phyloP scores from a whole-genome alignment of 306 rosid genomes.

The Macrotyloma uniflorum region DNA sequence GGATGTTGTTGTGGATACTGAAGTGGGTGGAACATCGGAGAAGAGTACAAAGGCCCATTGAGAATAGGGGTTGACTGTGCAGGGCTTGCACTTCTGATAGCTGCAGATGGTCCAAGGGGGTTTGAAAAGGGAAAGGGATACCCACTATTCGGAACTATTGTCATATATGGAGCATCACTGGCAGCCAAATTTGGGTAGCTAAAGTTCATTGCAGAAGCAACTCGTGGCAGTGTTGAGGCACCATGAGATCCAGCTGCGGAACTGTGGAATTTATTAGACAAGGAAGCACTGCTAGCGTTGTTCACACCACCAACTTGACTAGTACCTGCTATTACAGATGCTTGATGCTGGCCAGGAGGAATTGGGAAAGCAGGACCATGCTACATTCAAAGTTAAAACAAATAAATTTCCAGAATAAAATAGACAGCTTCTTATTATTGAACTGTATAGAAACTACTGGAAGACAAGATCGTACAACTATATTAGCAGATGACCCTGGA shows the following conservation, averaged over 20 bases:
- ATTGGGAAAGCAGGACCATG: conserved; percentile 44
- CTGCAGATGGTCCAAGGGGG: conserved; percentile 46
- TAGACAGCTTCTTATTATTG: neutral
- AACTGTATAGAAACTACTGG: neutral
- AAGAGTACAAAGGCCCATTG: conserved; percentile 51
- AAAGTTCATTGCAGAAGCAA: conserved; percentile 37
- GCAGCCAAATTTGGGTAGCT: conserved; percentile 43
- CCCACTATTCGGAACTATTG: conserved; percentile 48
- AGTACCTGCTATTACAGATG: conserved; percentile 28
- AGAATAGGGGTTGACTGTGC: conserved; percentile 50
- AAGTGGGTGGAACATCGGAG: conserved; percentile 52
- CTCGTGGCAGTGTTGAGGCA: conserved; percentile 42
- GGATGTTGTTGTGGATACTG: conserved; percentile 56
- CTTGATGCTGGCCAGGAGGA: conserved; percentile 51
- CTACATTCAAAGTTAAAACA: conserved; percentile 41
- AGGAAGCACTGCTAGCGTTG: conserved; percentile 38
- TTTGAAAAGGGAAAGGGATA: conserved; percentile 53
- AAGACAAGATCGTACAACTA: conserved; percentile 48
- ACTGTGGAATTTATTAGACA: conserved; percentile 36
- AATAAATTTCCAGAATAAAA: conserved; percentile 17
- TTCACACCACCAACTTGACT: conserved; percentile 42
- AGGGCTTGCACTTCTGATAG: conserved; percentile 43
- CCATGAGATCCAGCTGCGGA: conserved; percentile 40
- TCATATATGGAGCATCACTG: conserved; percentile 49
- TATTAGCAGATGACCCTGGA: conserved; percentile 31